phyloP scores from a whole-genome alignment of 495 filamentous ascomycete genomes.

The Extremus antarcticus region DNA sequence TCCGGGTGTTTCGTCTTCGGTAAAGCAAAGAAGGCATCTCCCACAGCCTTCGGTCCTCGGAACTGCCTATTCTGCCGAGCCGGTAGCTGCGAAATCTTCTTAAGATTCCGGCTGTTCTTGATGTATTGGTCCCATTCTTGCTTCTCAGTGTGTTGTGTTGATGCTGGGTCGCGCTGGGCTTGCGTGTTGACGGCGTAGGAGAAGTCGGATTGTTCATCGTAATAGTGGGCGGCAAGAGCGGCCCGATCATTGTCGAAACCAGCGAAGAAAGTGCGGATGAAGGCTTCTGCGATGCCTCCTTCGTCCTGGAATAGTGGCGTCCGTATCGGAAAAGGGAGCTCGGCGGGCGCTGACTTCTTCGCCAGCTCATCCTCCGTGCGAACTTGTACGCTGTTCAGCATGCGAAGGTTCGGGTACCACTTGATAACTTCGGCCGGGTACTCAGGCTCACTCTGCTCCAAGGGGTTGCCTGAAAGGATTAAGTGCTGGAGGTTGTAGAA shows the following conservation, averaged over 20 bases:
- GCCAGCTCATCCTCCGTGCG: conserved; percentile 57
- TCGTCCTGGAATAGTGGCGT: conserved; percentile 66
- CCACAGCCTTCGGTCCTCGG: conserved; percentile 54
- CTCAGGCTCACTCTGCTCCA: conserved; percentile 47
- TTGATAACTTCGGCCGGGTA: conserved; percentile 61
- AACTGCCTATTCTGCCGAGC: conserved; percentile 54
- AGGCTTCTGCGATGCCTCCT: conserved; percentile 59
- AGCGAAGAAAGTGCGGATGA: conserved; percentile 62
- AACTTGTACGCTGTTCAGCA: conserved; percentile 59
- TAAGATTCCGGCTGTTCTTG: conserved; percentile 70
- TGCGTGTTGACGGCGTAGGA: conserved; percentile 61
- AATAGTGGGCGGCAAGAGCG: conserved; percentile 52
- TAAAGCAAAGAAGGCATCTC: conserved; percentile 53
- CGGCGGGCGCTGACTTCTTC: conserved; percentile 26
- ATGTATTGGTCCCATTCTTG: conserved; percentile 62
- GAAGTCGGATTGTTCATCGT: conserved; percentile 69
- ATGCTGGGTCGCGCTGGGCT: conserved; percentile 41
- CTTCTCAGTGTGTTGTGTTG: conserved; percentile 25
- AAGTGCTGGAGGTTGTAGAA: conserved; percentile 70
- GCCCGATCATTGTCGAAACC: conserved; percentile 64
- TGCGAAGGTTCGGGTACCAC: conserved; percentile 69
- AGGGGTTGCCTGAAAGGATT: conserved; percentile 63
- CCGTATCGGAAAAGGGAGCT: conserved; percentile 56
- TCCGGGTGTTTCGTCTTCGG: conserved; percentile 69
- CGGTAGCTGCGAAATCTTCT: conserved; percentile 49